A percentile compares a stretch with the other conserved stretches of the same genome.
phyloP scores from a whole-genome alignment of 306 rosid genomes.

The Lablab purpureus region DNA sequence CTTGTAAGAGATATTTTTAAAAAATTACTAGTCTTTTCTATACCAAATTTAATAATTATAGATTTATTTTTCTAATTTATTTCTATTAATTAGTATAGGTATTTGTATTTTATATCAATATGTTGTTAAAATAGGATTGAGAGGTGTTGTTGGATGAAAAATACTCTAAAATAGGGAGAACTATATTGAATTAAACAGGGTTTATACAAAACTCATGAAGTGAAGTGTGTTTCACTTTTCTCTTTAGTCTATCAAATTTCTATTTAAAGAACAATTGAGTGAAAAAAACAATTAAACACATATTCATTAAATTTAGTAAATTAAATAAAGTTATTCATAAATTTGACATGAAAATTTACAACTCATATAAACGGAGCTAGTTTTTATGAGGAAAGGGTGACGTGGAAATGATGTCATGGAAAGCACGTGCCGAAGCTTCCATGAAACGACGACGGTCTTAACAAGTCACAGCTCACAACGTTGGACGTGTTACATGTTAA shows the following conservation, averaged over 20 bases:
- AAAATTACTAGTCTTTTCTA: no score
- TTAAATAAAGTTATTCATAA: not conserved
- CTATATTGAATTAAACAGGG: no score
- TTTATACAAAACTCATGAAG: not conserved
- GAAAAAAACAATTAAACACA: not conserved
- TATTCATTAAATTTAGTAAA: not conserved
- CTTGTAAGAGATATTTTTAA: no score
- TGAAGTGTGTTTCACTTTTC: not conserved
- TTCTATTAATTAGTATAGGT: no score
- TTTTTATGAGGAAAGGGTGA: slow-evolving; percentile 41
- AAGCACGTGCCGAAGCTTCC: slow-evolving; percentile 62
- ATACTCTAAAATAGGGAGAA: no score
- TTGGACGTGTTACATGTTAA: not conserved
- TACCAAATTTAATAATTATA: no score
- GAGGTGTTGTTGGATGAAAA: no score
- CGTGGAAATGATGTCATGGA: slow-evolving; percentile 44
- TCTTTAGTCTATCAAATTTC: not conserved
- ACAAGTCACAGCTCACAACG: not conserved
- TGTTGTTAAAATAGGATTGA: no score
- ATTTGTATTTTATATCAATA: no score
- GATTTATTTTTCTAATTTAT: no score
- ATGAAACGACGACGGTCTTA: slow-evolving; percentile 1
- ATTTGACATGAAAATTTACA: not conserved
- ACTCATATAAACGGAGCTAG: not conserved
- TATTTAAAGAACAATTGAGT: not conserved